phyloP scores from a whole-genome alignment of 345 rosid species.

The Dipteronia sinensis region DNA sequence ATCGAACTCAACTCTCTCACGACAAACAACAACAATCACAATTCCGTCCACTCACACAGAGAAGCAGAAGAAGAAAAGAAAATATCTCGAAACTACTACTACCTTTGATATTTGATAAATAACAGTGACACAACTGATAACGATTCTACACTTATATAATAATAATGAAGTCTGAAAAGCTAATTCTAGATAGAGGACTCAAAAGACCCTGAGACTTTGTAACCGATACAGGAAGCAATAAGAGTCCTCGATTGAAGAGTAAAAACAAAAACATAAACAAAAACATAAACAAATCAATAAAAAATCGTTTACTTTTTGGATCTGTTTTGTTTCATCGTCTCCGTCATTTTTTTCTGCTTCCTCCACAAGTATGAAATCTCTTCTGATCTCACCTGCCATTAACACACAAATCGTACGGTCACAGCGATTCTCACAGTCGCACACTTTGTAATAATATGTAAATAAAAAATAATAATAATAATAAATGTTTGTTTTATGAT shows the following conservation, averaged over 20 bases:
- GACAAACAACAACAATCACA: slow-evolving; percentile 29
- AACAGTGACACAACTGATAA: background rate
- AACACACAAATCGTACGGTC: slow-evolving; percentile 13
- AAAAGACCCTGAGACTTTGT: slow-evolving; percentile 8
- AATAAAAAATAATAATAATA: too few species aligned
- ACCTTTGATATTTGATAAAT: background rate
- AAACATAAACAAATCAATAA: background rate
- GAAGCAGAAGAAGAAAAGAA: too few species aligned
- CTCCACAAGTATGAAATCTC: background rate
- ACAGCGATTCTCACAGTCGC: slow-evolving; percentile 2
- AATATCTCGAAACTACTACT: background rate
- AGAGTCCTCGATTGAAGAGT: slow-evolving; percentile 13
- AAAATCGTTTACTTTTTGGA: background rate
- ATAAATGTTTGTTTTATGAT: background rate
- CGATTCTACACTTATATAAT: background rate
- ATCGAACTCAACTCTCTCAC: slow-evolving; percentile 7
- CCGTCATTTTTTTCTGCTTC: background rate
- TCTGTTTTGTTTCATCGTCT: slow-evolving; percentile 16
- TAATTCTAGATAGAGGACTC: slow-evolving; percentile 8
- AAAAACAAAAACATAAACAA: background rate
- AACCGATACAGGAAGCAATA: slow-evolving; percentile 19
- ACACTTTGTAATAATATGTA: background rate
- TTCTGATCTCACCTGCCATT: slow-evolving; percentile 19
- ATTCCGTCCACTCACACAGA: background rate
- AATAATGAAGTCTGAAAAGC: background rate